Percentiles rank a stretch among this genome's conserved stretches.
Evolutionary conservation across 179 eudicot genomes (phyloP).

Genomic region (Gypsophila paniculata): DNA sequence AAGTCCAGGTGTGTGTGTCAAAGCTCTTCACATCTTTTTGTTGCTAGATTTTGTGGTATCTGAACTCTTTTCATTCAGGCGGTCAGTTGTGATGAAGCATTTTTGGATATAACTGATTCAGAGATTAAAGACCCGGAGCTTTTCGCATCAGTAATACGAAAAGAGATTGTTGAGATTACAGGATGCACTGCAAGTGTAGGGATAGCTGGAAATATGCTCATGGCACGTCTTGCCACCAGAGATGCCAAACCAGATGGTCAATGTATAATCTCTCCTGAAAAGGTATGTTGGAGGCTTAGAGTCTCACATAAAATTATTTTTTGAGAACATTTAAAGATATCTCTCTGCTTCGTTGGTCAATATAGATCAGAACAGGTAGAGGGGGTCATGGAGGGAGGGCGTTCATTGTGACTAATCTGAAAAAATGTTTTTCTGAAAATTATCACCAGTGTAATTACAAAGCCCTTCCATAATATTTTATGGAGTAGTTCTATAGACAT

Average conservation of each 20-base stretch:
- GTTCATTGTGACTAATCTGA: no score
- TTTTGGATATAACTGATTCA: constrained; percentile 64
- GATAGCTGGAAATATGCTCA: constrained; percentile 71
- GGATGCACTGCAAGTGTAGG: constrained; percentile 93
- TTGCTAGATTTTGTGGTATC: background rate
- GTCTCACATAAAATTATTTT: background rate
- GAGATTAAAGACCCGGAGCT: constrained; percentile 56
- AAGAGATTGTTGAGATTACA: constrained; percentile 73
- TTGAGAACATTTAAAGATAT: background rate
- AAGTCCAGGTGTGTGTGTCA: constrained; percentile 67
- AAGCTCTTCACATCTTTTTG: background rate
- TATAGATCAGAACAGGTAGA: no score
- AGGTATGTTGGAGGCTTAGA: constrained; percentile 37
- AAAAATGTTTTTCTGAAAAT: no score
- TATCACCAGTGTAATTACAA: no score
- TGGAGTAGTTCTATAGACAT: no score
- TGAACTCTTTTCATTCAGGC: constrained; percentile 49
- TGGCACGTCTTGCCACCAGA: constrained; percentile 97
- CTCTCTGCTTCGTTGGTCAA: background rate
- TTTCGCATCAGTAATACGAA: constrained; percentile 73
- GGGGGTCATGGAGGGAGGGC: no score
- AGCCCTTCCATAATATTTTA: no score
- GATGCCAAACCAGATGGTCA: constrained; percentile 92
- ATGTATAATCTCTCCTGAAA: constrained; percentile 59
- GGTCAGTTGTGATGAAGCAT: constrained; percentile 98